Evolutionary conservation across 768 basidiomycete genomes (phyloP), one percentile per base, ranked within the genome.

Genomic region (Pholiota microspora): DNA sequence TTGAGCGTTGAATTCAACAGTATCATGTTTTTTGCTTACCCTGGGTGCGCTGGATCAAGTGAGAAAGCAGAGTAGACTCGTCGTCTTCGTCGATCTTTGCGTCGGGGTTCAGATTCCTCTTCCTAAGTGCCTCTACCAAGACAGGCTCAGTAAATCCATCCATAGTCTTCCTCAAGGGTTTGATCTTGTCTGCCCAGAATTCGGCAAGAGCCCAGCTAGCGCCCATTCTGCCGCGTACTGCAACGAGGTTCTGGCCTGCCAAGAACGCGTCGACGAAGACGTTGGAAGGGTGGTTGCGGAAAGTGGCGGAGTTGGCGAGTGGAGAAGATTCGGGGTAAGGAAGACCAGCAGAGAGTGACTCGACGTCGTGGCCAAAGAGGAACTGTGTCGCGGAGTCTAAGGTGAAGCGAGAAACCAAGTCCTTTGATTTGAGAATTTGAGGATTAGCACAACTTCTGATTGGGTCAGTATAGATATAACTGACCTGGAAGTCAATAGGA

Each of bases 371-470:
- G 5, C 79, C 80, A 56, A 86, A 84, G 18, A 87, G 74, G 59
- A 82, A 85, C 49, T 83, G 79, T 0, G 83, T 80, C 2, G 83
- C 83, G 1, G 82, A 79, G 67, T 87, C 86, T 13, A 87, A 70
- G 0, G 85, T 85, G 64, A 86, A 85, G 1, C 77, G 72, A 1
- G 70, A 69, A 7, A 70, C 73, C 28, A 77, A 57, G 57, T 80
- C 78, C 74, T 77, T 38, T 8, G 49, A 38, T 15, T 3, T n/a
- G n/a, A n/a, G 28, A 24, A 45, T 24, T 35, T 48, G 21, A 47
- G 27, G 23, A n/a, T 35, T n/a, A 27, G 25, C 13, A 12, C 7
- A 4, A 9, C 23, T 31, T 7, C 28, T 7, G 27, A 35, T 25
- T 4, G 25, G 8, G 13, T 27, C 31, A 18, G 4, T n/a, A n/a